Base-by-base conservation (phyloP, 208 protist genomes). In the Crithidia bombi region DNA sequence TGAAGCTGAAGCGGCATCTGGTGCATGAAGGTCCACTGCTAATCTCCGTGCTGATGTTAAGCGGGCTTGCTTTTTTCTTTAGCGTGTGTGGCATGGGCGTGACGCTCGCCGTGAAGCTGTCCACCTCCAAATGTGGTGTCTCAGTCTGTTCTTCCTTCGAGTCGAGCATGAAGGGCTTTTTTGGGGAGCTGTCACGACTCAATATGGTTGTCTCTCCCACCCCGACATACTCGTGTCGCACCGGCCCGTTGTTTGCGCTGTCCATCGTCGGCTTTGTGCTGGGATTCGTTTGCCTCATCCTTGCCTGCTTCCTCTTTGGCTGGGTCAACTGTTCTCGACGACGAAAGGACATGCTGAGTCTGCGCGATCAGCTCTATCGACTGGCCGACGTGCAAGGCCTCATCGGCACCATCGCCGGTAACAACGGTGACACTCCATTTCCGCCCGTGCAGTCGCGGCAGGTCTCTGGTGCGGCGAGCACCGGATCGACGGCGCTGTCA, bases 61-160 rank as follows among this genome's bases (percentile, higher is more conserved):
- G 73, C 41, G 17, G 46, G 0, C 14, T 79, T 0, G 66, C 61
- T 17, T 69, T 76, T 30, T 12, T 77, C n/a, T 86, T 79, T 49
- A 70, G 69, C 30, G 9, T 82, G 11, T 70, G 73, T 25, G 50
- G 68, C 21, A 75, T 83, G 54, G 67, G 58, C n/a, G 50, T 81
- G 5, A 65, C 61, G 12, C 3, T 85, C 7, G 46, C 63, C 7
- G 52, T 90, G 12, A 39, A 61, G 5, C 23, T 17, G 25, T 56
- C 52, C 15, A 58, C 36, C 17, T 67, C 78, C 21, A 87, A 89
- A 55, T 92, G 87, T 63, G 78, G 78, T 11, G 32, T 50, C 32
- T 66, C 75, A 0, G 69, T 80, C 41, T 91, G 86, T 61, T 21
- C 11, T 0, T 54, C 68, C 15, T 81, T 86, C 33, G 23, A 61